These are phyloP conservation scores for Verticillium dahliae DNA, from an alignment of 2,329 filamentous ascomycete genomes.

Conservation along the genomic window DNA sequence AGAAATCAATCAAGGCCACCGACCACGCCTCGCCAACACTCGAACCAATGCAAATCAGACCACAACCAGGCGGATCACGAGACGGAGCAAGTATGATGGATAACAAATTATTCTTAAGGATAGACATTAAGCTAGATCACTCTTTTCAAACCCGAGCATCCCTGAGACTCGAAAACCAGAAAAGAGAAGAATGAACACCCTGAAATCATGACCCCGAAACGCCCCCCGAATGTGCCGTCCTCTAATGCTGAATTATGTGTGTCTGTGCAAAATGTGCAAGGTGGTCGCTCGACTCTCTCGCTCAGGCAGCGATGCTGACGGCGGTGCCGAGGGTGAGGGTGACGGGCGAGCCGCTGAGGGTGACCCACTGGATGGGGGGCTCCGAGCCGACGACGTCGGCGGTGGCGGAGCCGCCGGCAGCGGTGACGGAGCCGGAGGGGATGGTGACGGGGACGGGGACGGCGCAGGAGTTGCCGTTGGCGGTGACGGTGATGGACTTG, in stretches of 20 bases:
- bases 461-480: slow-evolving; percentile 41
- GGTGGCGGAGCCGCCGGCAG: slow-evolving; percentile 30
- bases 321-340: slow-evolving; percentile 25
- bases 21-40: no score
- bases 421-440: slow-evolving; percentile 32
- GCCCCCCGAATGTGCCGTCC: neutral
- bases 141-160: neutral
- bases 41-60: no score
- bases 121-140: neutral
- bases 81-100: neutral
- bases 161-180: no score
- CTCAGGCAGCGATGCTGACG: neutral
- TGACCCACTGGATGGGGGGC: slow-evolving; percentile 43
- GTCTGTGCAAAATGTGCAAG: no score
- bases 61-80: no score
- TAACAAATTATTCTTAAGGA: neutral
- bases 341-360: slow-evolving; percentile 34
- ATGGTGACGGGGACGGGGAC: slow-evolving; percentile 49
- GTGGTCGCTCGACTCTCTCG: neutral
- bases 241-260: neutral
- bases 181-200: neutral
- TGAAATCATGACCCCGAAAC: neutral
- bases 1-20: no score
- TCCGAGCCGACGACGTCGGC: slow-evolving; percentile 49
- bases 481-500: slow-evolving; percentile 40